phyloP scores from a whole-genome alignment of 164 flowering plant species.

The Tetrastigma voinierianum region DNA sequence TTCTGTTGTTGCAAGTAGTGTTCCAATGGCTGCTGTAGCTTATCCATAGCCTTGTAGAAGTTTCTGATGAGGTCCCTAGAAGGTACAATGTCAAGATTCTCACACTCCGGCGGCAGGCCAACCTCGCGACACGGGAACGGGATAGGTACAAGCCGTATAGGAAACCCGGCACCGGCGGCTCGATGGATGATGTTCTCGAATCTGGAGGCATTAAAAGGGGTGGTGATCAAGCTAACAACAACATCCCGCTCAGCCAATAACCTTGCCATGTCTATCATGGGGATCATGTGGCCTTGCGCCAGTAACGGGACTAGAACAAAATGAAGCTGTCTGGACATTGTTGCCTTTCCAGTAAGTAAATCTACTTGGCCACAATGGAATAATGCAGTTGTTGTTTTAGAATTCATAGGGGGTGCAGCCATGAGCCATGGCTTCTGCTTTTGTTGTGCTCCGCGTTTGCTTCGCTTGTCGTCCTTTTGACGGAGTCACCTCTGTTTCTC shows the following conservation, averaged over 20 bases:
- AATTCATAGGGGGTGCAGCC: no score
- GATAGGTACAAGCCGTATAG: constrained; percentile 3
- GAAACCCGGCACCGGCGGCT: constrained; percentile 3
- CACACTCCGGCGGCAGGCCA: constrained; percentile 20
- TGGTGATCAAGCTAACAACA: constrained; percentile 19
- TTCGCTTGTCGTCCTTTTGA: no score
- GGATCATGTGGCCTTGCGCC: constrained; percentile 40
- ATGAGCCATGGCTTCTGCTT: no score
- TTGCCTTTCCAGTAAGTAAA: neutral
- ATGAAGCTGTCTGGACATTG: constrained; percentile 15
- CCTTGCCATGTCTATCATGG: constrained; percentile 28
- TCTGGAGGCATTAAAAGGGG: constrained; percentile 24
- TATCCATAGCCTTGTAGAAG: constrained; percentile 10
- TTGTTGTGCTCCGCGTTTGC: no score
- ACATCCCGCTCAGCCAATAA: constrained; percentile 14
- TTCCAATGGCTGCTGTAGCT: constrained; percentile 22
- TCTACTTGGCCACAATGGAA: no score
- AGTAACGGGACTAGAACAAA: constrained; percentile 28
- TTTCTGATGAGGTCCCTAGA: constrained; percentile 4
- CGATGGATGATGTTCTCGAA: constrained; percentile 2
- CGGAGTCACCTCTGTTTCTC: no score
- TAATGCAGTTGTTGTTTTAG: no score
- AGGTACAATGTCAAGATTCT: constrained; percentile 23
- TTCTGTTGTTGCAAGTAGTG: neutral
- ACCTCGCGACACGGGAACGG: constrained; percentile 15